These are phyloP conservation scores for Colletotrichum lindemuthianum DNA, from an alignment of 2,329 filamentous ascomycete species.

Conservation along the genomic window DNA sequence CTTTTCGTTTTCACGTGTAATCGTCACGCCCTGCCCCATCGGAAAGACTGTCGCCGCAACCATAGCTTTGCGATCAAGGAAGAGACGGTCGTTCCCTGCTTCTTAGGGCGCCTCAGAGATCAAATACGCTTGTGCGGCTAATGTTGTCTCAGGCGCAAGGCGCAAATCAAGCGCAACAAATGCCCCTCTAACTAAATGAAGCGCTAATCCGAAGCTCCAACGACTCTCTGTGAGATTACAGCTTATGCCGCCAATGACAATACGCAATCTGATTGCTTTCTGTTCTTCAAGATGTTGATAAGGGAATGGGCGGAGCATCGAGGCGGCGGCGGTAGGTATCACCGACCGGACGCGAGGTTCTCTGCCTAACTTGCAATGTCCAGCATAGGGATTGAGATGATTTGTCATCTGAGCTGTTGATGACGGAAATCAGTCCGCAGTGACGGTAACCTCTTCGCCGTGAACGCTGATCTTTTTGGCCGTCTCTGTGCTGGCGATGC, in stretches of 20 bases:
- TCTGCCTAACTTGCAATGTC: slow-evolving; percentile 4
- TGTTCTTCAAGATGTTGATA: slow-evolving; percentile 28
- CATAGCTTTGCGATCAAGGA: too few relatives aligned
- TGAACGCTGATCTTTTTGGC: slow-evolving; percentile 60
- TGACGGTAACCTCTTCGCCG: slow-evolving; percentile 24
- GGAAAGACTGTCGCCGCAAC: neutral
- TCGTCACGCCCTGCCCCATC: slow-evolving; percentile 18
- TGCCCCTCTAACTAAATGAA: slow-evolving; percentile 18
- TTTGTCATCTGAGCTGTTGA: neutral
- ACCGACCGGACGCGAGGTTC: too few relatives aligned
- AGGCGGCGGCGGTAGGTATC: too few relatives aligned
- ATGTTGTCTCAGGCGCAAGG: neutral
- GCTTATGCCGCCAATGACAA: slow-evolving; percentile 5
- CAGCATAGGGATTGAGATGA: slow-evolving; percentile 1
- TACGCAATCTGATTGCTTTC: slow-evolving; percentile 34
- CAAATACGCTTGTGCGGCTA: too few relatives aligned
- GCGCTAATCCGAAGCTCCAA: slow-evolving; percentile 4
- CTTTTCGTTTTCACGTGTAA: slow-evolving; percentile 26
- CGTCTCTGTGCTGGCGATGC: slow-evolving; percentile 70
- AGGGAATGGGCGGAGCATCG: neutral
- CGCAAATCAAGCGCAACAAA: neutral
- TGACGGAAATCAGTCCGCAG: slow-evolving; percentile 9
- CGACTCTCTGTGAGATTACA: slow-evolving; percentile 10
- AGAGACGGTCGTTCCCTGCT: too few relatives aligned
- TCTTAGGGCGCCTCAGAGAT: too few relatives aligned